Conservation (phyloP, 495 filamentous ascomycete genomes). For the Annulohypoxylon moriforme region DNA sequence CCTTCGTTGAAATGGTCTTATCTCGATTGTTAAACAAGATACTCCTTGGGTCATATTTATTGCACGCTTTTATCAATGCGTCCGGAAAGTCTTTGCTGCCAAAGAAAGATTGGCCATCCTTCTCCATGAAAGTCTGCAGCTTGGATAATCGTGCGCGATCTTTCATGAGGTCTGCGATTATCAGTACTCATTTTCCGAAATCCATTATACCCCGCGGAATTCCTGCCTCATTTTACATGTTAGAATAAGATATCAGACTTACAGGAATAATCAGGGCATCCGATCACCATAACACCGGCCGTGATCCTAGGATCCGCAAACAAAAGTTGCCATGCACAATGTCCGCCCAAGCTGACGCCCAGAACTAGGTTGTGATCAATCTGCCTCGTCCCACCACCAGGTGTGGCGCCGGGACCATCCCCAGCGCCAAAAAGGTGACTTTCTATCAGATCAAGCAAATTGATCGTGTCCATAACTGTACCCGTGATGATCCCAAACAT, state of each 20-base stretch:
- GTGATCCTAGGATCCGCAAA: conserved; percentile 81
- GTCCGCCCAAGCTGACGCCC: conserved; percentile 88
- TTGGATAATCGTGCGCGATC: conserved; percentile 82
- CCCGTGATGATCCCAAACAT: conserved; percentile 60
- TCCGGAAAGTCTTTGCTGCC: conserved; percentile 80
- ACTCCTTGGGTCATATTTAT: conserved; percentile 74
- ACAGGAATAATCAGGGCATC: conserved; percentile 87
- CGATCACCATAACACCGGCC: conserved; percentile 82
- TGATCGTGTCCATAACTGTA: conserved; percentile 77
- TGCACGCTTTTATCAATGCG: conserved; percentile 70
- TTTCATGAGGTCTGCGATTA: conserved; percentile 67
- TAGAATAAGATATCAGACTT: conserved; percentile 46
- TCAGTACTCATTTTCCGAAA: conserved; percentile 1
- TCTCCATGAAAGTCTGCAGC: conserved; percentile 66
- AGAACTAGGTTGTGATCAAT: conserved; percentile 79
- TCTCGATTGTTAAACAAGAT: conserved; percentile 66
- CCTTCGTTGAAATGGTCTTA: conserved; percentile 2
- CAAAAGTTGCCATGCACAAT: conserved; percentile 85
- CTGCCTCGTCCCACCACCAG: conserved; percentile 41
- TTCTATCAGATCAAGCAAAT: conserved; percentile 78
- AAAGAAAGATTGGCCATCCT: conserved; percentile 68
- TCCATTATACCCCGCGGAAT: too few species aligned
- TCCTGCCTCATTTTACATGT: too few species aligned
- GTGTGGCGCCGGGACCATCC: conserved; percentile 42
- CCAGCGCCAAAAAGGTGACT: conserved; percentile 74